phyloP scores from a whole-genome alignment of 1,139 yeast species.

The Trichomonascaceae sp. region DNA sequence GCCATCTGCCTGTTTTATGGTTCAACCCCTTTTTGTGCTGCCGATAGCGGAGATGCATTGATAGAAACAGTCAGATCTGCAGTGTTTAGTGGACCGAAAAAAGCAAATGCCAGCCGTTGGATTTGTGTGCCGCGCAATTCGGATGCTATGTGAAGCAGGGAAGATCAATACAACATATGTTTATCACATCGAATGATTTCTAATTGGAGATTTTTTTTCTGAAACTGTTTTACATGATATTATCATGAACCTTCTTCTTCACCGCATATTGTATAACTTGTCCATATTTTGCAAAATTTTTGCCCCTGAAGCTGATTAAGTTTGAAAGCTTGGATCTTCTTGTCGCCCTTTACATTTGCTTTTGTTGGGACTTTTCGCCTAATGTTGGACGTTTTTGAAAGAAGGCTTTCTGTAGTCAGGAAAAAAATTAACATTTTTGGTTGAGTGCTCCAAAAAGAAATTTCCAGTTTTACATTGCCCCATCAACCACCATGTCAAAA shows the following conservation, averaged over 20 bases:
- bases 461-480: background rate
- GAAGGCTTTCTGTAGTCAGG: background rate
- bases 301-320: background rate
- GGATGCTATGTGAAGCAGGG: background rate
- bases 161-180: too few relatives aligned
- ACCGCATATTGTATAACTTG: background rate
- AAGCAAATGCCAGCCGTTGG: background rate
- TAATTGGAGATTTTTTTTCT: too few relatives aligned
- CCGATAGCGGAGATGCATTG: background rate
- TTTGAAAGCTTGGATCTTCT: background rate
- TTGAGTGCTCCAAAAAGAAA: background rate
- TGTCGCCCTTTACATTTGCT: background rate
- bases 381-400: background rate
- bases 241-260: background rate
- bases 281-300: background rate
- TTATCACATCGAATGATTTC: too few relatives aligned
- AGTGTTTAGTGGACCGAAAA: background rate
- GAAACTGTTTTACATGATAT: background rate
- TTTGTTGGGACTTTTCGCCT: background rate
- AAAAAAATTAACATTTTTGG: background rate
- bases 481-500: background rate
- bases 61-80: background rate
- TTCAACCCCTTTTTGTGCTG: background rate
- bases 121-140: background rate
- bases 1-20: background rate